Base-by-base conservation (phyloP, 805 yeast genomes). In the Yarrowia osloensis region DNA sequence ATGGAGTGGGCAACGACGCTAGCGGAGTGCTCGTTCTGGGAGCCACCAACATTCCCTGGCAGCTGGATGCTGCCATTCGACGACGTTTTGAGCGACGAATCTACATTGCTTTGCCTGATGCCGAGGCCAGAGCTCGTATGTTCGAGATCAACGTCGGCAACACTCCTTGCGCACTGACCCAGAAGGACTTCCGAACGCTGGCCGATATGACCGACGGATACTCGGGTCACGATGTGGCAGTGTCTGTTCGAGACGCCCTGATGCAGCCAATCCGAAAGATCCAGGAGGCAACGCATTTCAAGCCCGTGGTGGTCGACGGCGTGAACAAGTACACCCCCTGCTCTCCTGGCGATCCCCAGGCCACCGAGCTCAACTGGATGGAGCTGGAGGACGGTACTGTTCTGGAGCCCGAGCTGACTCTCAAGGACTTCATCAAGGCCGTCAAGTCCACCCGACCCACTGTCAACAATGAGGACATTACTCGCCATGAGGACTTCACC, bases 21-120 rank as follows among this genome's bases (percentile, higher is more conserved):
- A 83, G 84, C 57, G 99, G 99, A 9, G 98, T 95, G 1, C 81
- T 95, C 39, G 98, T 95, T 0, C 81, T 95, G 65, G 99, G 99
- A 31, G 99, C 99, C 1, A 95, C 99, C 8, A 95, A 95, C 77
- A 95, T 95, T 69, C 99, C 99, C 21, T 95, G 99, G 99, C 98
- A 94, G 79, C 82, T 95, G 71, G 99, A 95, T 77, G 91, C 98
- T 54, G 99, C 99, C 8, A 91, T 95, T 57, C 85, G 99, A 77
- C 88, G 99, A 80, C 88, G 99, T 77, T 95, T 95, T 74, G 99
- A 95, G 77, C 86, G 89, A 72, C 87, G 99, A 79, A 95, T 95
- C 69, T 95, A 95, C 76, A 95, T 95, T 70, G 89, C 99, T 3
- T 81, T 95, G 67, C 99, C 99, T 0, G 99, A 95, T 69, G 84